Base-by-base conservation (phyloP, 2,329 filamentous ascomycete genomes). In the Colletotrichum horii region DNA sequence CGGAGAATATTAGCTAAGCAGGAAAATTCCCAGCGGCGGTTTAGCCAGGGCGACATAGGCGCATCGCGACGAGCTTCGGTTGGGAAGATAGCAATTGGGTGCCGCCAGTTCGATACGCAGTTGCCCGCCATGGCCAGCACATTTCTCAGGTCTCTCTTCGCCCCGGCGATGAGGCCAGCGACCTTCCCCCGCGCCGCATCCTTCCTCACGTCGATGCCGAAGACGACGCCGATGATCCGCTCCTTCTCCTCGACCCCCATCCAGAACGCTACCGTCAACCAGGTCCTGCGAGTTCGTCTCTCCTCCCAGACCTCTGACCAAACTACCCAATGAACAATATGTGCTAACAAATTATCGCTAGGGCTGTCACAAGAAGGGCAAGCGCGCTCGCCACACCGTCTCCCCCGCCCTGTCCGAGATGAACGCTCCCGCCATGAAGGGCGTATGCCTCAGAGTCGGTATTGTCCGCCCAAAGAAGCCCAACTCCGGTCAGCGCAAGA, bases 381-480 rank as follows among this genome's bases (percentile, higher is more conserved):
- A 98, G 86, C 91, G 91, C 75, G 94, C 94, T 2, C 95, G 97
- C 78, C 96, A 98, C 86, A 91, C 95, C 79, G 93, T 95, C 67
- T 98, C 96, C 4, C 97, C 97, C 0, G 96, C 96, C 26, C 91
- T 99, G 70, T 89, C 89, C 66, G 89, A 89, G 77, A 90, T 90
- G 77, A 85, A 91, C 67, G 91, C 94, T 58, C 96, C 97, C 6
- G 92, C 94, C 82, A 93, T 98, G 87, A 98, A 98, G 89, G 97
- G 96, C 80, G 97, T 99, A 48, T 98, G 97, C 85, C 88, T 99
- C 78, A 96, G 97, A 84, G 97, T 98, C 76, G 96, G 95, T 82
- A 95, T 96, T 80, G 96, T 94, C 80, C 96, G 97, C 82, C 97
- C 97, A 72, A 99, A 99, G 93, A 99, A 99, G 87, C 97, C 97